Evolutionary conservation across 306 rosid species (phyloP).

Genomic region (Trichosanthes truncata): DNA sequence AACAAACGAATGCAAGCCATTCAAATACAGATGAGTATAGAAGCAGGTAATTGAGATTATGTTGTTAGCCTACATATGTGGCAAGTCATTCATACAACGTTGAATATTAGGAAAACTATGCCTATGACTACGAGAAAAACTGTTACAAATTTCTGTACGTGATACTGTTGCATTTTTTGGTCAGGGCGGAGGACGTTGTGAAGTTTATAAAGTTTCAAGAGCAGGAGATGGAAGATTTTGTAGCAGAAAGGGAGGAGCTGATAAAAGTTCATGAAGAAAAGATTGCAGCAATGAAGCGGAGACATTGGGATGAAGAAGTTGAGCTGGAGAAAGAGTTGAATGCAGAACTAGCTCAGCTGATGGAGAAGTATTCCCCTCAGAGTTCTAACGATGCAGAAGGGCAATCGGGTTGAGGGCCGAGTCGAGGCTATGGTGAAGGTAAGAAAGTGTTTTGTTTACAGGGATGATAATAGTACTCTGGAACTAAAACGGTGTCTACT

Average conservation of each 20-base stretch:
- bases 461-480: neutral
- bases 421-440: neutral
- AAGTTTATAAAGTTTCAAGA: constrained; percentile 55
- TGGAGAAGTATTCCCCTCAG: constrained; percentile 45
- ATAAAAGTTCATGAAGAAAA: constrained; percentile 30
- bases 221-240: constrained; percentile 49
- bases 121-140: neutral
- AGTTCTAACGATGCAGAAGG: neutral
- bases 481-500: neutral
- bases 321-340: constrained; percentile 41
- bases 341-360: constrained; percentile 34
- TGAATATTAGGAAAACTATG: neutral
- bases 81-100: neutral
- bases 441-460: neutral
- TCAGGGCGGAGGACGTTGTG: constrained; percentile 34
- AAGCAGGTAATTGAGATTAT: constrained; percentile 29
- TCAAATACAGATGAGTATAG: constrained; percentile 33
- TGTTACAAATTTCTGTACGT: neutral
- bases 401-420: neutral
- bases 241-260: constrained; percentile 36
- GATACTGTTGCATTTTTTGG: constrained; percentile 6
- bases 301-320: constrained; percentile 60
- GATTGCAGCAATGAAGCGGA: constrained; percentile 30
- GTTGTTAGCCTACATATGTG: neutral
- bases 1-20: constrained; percentile 29